These are phyloP conservation scores for Leishmania amazonensis DNA, from an alignment of 208 protist genomes.

Conservation along the genomic window DNA sequence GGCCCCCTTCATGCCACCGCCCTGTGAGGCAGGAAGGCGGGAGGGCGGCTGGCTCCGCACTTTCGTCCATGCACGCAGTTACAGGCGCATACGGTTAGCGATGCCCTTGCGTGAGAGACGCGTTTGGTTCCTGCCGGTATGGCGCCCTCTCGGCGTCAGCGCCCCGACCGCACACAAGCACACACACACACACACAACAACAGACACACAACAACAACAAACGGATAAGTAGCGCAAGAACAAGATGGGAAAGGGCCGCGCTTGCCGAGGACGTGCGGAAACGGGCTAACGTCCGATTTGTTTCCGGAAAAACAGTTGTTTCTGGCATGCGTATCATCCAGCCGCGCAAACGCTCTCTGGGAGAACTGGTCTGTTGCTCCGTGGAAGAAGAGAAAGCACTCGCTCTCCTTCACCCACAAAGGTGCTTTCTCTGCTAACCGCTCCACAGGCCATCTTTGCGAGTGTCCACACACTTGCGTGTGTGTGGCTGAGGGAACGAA, in stretches of 20 bases:
- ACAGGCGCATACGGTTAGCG: neutral
- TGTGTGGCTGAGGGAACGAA: neutral
- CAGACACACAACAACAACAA: no score
- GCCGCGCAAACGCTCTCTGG: neutral
- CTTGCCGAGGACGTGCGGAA: no score
- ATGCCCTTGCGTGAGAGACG: neutral
- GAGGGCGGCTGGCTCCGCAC: neutral
- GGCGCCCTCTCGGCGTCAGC: neutral
- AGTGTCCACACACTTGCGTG: neutral
- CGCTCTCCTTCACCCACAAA: neutral
- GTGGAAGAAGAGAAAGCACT: neutral
- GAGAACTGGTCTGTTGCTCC: neutral
- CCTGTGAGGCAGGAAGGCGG: neutral
- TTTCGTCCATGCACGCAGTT: neutral
- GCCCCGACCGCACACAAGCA: neutral
- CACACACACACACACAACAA: neutral
- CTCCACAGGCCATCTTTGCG: neutral
- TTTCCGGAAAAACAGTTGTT: no score
- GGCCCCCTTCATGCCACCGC: neutral
- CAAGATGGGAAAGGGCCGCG: no score
- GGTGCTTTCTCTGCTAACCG: neutral
- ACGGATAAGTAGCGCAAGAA: no score
- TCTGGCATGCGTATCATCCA: no score
- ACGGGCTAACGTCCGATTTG: neutral
- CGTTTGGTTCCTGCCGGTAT: neutral